Base-by-base conservation (phyloP, 257 asterid genomes). In the Solanum dulcamara region DNA sequence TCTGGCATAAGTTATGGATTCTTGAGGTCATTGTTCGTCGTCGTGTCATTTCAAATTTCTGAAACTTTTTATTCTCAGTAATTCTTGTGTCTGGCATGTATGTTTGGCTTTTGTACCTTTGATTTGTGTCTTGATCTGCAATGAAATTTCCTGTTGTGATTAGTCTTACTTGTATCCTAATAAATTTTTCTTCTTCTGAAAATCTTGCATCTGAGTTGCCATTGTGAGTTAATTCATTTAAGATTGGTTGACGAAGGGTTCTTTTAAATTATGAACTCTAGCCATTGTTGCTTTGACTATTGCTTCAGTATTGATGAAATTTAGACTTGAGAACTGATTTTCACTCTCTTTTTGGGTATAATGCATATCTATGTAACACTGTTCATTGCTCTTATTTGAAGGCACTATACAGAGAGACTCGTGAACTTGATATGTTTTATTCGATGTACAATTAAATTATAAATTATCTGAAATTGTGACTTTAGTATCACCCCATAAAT, bases 81-180 rank as follows among this genome's bases (percentile, higher is more conserved):
- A 42, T 74, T 74, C n/a, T 71, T 71, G 24, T 68, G 57, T 75
- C 24, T 42, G 82, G 26, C 38, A 44, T 75, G 83, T 86, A 46
- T 84, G 85, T 12, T 68, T 24, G 62, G 75, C 85, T 81, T 82
- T 55, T 68, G 68, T 84, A 60, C 70, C 88, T 51, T 75, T 74
- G 1, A 77, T 81, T 42, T 85, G 84, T 84, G 77, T 88, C 86
- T 87, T 44, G 77, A 46, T 70, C 85, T 88, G 74, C 86, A 88
- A 83, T 88, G 89, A 80, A 81, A 66, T 64, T 77, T 51, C 84
- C 66, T 83, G 18, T 77, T 82, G 33, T 38, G 53, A 72, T 72
- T n/a, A 74, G 3, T 42, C 20, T 40, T 40, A 72, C 37, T 32
- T 4, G 7, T 33, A 7, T 33, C 26, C 33, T 37, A 50, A 17